Base-by-base conservation (phyloP, 2,329 filamentous ascomycete species). In the Beauveria asiatica region DNA sequence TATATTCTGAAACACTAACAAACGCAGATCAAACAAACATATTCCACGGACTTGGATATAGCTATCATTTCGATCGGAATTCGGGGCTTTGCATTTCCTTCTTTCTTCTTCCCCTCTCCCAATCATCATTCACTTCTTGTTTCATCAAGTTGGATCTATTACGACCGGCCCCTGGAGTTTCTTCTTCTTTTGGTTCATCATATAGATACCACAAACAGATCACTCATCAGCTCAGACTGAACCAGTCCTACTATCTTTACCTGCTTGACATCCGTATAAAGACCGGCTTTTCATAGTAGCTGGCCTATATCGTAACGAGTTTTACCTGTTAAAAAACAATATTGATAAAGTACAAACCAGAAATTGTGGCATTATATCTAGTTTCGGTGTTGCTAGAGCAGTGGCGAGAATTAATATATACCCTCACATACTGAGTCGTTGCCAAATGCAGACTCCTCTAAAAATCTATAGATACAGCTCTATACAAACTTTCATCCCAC, bases 171-270 rank as follows among this genome's bases (percentile, higher is more conserved):
- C 19, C 8, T 46, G 25, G 49, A 17, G 39, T 42, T 57, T 48
- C n/a, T 41, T 39, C 19, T 21, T 53, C 46, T 39, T 25, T 19
- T 37, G 11, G 1, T 5, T 19, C 37, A 16, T 30, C 42, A 42
- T 37, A n/a, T 60, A 55, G 51, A 55, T 56, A 60, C 48, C 48
- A 57, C 11, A 19, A 51, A 42, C 45, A 57, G 21, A 30, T 57
- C 33, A 17, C 55, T 50, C 19, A 9, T 13, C 37, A 50, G 45
- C 55, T 37, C 19, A 57, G 37, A 25, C 30, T 58, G 17, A 39
- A 30, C 23, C 23, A 30, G 5, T 3, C 25, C n/a, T 23, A 16
- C 33, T 11, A 45, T 45, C 19, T 3, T 45, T 45, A 45, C n/a
- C 42, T 23, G 11, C 42, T 45, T 23, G 42, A 23, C 5, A n/a